phyloP scores from a whole-genome alignment of 495 filamentous ascomycete species.

The Xylaria scruposa region DNA sequence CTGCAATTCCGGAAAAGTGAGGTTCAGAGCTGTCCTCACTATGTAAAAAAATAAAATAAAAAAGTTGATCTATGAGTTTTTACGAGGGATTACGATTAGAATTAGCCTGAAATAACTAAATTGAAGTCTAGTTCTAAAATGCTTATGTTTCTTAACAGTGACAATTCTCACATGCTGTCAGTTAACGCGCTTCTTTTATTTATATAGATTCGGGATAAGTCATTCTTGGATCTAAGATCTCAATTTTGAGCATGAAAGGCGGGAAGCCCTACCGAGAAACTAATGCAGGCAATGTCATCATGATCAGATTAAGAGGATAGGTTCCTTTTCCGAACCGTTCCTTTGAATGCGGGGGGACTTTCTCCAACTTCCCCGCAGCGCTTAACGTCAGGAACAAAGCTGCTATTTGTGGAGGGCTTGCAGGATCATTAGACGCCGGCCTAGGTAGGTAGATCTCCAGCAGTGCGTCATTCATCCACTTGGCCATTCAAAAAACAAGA shows the following conservation, averaged over 20 bases:
- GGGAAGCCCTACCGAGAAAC: not conserved
- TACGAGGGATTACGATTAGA: not conserved
- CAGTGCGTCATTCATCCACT: constrained; percentile 13
- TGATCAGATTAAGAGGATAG: not conserved
- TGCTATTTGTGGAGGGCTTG: not conserved
- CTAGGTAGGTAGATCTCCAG: constrained; percentile 2
- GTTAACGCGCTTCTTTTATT: not conserved
- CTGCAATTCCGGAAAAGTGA: constrained; percentile 53
- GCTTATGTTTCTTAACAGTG: not conserved
- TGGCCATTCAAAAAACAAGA: constrained; percentile 18
- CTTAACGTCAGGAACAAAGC: not conserved
- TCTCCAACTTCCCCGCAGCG: constrained; percentile 17
- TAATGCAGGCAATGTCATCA: not conserved
- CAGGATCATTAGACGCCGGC: constrained; percentile 4
- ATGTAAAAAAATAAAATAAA: constrained; percentile 58
- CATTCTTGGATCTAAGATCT: not conserved
- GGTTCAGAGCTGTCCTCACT: constrained; percentile 59
- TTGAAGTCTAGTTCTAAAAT: not conserved
- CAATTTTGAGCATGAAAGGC: not conserved
- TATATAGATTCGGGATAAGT: not conserved
- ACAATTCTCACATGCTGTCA: not conserved
- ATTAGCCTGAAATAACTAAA: not conserved
- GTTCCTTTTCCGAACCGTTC: not conserved
- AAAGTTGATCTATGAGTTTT: not conserved
- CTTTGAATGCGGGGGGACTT: not conserved